A percentile compares a stretch with the other conserved stretches of the same genome.
Evolutionary conservation across 129 eudicot genomes (phyloP).

Genomic region (Scalesia atractyloides): DNA sequence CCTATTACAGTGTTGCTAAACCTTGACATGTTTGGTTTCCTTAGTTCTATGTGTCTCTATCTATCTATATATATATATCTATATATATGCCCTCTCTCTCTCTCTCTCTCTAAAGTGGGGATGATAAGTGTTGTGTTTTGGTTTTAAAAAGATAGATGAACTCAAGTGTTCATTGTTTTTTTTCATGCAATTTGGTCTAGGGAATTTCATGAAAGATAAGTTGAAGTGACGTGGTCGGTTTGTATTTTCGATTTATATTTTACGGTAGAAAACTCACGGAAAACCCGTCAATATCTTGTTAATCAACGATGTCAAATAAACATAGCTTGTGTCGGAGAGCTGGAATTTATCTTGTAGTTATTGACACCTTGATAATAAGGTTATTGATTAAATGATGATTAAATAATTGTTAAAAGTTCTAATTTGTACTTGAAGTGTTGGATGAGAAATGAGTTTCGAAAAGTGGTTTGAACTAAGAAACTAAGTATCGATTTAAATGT

Average conservation of each 20-base stretch:
- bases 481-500: no score
- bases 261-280: no score
- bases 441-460: no score
- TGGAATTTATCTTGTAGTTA: no score
- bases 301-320: no score
- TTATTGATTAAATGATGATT: no score
- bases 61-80: background rate
- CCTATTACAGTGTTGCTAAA: constrained; percentile 87
- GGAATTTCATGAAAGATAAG: constrained; percentile 23
- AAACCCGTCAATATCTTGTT: no score
- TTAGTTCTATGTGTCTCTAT: constrained; percentile 3
- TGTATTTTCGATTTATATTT: background rate
- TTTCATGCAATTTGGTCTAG: constrained; percentile 32
- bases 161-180: constrained; percentile 16
- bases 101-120: constrained; percentile 12
- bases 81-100: background rate
- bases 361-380: no score
- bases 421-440: no score
- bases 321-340: no score
- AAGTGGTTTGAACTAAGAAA: no score
- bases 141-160: constrained; percentile 26
- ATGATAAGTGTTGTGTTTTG: constrained; percentile 15
- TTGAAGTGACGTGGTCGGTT: constrained; percentile 16
- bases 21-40: constrained; percentile 44
- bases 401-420: no score